Percentiles rank a stretch among this genome's conserved stretches.
Evolutionary conservation across 1,284 basidiomycete genomes (phyloP).

Genomic region (Sanghuangporus weigelae): DNA sequence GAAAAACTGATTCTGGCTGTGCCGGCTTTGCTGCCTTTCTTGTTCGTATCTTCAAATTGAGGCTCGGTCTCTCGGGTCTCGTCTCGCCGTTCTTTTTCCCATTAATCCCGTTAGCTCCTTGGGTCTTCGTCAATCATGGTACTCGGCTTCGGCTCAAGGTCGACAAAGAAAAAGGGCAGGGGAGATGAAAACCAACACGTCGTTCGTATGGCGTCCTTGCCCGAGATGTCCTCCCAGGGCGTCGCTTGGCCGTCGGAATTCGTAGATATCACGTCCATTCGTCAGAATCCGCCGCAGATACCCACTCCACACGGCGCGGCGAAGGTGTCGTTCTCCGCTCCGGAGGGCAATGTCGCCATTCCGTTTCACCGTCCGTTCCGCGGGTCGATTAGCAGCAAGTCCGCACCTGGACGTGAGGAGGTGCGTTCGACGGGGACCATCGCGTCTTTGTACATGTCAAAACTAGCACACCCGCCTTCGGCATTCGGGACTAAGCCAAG

Average conservation of each 20-base stretch:
- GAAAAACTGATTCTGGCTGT: neutral
- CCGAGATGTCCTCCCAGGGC: conserved; percentile 62
- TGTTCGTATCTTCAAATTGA: neutral
- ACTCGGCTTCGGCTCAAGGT: conserved; percentile 71
- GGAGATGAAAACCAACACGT: conserved; percentile 34
- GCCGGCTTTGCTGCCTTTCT: conserved; percentile 3
- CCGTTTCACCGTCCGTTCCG: conserved; percentile 79
- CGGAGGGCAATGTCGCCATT: conserved; percentile 43
- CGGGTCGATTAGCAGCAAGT: conserved; percentile 33
- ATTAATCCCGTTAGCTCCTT: neutral
- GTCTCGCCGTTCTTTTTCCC: neutral
- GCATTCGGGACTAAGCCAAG: conserved; percentile 47
- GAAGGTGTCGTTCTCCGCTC: conserved; percentile 53
- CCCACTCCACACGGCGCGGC: conserved; percentile 46
- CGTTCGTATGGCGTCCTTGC: conserved; percentile 63
- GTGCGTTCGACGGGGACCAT: conserved; percentile 40
- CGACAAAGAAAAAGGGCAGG: conserved; percentile 34
- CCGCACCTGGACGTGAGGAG: conserved; percentile 29
- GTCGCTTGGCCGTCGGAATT: conserved; percentile 78
- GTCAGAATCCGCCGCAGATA: conserved; percentile 33
- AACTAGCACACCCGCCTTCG: conserved; percentile 39
- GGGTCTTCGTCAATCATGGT: conserved; percentile 28
- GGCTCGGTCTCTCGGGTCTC: neutral
- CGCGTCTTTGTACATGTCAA: conserved; percentile 61
- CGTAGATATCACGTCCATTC: conserved; percentile 59